phyloP scores from a whole-genome alignment of 169 alveolate genomes.

The Plasmodium coatneyi region DNA sequence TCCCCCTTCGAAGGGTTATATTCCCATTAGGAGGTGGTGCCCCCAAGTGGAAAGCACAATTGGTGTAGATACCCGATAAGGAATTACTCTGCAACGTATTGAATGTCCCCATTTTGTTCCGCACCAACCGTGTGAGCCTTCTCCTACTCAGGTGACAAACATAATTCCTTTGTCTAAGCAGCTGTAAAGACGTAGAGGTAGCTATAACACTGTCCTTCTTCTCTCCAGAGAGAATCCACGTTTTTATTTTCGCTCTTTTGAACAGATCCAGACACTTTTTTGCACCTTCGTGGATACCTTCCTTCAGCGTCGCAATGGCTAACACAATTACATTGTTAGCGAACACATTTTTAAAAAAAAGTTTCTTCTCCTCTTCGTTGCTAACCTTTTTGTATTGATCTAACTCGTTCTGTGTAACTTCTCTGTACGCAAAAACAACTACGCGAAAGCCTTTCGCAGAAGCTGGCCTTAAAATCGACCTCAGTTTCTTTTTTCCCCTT shows the following conservation, averaged over 20 bases:
- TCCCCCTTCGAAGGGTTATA: neutral
- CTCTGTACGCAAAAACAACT: slow-evolving; percentile 19
- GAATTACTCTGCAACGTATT: neutral
- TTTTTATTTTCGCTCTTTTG: slow-evolving; percentile 39
- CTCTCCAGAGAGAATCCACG: slow-evolving; percentile 57
- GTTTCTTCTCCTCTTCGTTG: neutral
- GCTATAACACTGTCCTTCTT: slow-evolving; percentile 26
- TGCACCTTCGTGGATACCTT: slow-evolving; percentile 1
- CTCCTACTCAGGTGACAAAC: slow-evolving; percentile 21
- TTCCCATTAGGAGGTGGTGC: neutral
- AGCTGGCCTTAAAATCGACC: neutral
- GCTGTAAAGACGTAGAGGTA: neutral
- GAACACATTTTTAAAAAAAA: slow-evolving; percentile 11
- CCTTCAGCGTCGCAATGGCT: slow-evolving; percentile 23
- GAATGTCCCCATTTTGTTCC: neutral
- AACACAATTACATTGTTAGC: neutral
- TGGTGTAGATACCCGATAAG: neutral
- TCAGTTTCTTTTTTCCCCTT: neutral
- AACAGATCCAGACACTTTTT: slow-evolving; percentile 15
- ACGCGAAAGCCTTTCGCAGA: slow-evolving; percentile 23
- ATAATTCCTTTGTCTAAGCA: neutral
- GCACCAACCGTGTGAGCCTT: neutral
- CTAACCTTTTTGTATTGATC: slow-evolving; percentile 14
- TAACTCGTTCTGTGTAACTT: slow-evolving; percentile 19
- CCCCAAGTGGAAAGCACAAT: neutral